These are phyloP conservation scores for Calocera cornea DNA, from an alignment of 768 basidiomycete genomes.

Conservation along the genomic window DNA sequence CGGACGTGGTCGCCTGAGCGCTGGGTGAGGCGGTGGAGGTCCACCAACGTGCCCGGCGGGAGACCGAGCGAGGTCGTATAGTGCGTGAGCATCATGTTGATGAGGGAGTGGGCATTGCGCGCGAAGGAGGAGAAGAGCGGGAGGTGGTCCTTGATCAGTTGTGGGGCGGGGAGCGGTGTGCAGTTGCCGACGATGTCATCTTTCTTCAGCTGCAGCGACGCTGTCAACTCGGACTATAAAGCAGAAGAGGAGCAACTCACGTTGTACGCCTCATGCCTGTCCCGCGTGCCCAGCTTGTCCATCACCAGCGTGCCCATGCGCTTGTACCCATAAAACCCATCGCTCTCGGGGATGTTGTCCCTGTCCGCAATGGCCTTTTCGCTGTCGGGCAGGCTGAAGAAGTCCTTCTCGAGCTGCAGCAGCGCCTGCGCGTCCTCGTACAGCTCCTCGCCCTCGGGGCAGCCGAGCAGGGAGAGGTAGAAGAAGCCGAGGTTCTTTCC, in stretches of 20 bases:
- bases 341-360: neutral
- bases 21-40: neutral
- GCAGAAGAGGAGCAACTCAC: neutral
- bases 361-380: slow-evolving; percentile 16
- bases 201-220: neutral
- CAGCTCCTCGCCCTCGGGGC: slow-evolving; percentile 11
- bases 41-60: neutral
- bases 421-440: slow-evolving; percentile 12
- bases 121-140: neutral
- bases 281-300: neutral
- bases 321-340: neutral
- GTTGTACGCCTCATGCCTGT: neutral
- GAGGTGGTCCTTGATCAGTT: neutral
- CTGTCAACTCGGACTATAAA: neutral
- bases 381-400: slow-evolving; percentile 14
- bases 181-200: neutral
- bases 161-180: neutral
- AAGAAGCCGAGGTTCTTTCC: slow-evolving; percentile 16
- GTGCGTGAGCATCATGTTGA: neutral
- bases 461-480: slow-evolving; percentile 16
- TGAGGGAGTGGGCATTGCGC: neutral
- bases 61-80: neutral
- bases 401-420: slow-evolving; percentile 11
- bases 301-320: neutral
- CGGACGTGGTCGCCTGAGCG: neutral